Base-by-base conservation (phyloP, 768 basidiomycete species). In the Lentinula guzmanii region DNA sequence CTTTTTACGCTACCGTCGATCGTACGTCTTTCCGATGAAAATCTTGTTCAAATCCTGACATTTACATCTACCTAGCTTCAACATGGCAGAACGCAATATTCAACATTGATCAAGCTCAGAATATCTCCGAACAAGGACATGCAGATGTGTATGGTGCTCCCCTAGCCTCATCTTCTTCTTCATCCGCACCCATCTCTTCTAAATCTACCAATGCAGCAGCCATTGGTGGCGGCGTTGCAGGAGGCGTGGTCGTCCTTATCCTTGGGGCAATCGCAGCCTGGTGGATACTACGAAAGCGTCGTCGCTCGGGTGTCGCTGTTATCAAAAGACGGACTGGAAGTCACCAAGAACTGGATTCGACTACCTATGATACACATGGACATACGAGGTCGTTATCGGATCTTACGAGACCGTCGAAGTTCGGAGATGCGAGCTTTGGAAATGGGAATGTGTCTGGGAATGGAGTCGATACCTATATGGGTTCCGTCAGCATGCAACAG, bases 1-100 rank as follows among this genome's bases (percentile, higher is more conserved):
- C 84, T 21, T 73, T 63, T 53, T 85, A 82, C 77, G 82, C 53
- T 41, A 37, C 39, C 39, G 39, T 55, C 11, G 18, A 55, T 18
- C 39, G 18, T 55, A 39, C 34, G 31, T 53, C n/a, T 16, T 13
- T 11, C 37, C n/a, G 10, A 37, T 24, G 24, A 24, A 24, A 24
- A 1, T 24, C 4, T 7, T 37, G 37, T 37, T 37, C 11, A 8
- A 11, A 7, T 8, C 37, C 2, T 8, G 11, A 3, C 15, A 52
- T 34, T 21, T 34, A 24, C 9, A n/a, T 33, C n/a, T 31, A 9
- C 33, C n/a, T 50, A 83, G 82, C 81, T 2, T 63, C 63, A 1
- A 67, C 41, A 6, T 79, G 78, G 78, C n/a, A 61, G 1, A 64
- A 66, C 18, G 52, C 62, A 56, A 52, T 65, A 31, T 77, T 77